Evolutionary conservation across 2,329 filamentous ascomycete species (phyloP), one percentile per base, ranked within the genome.

Genomic region (Diaporthe sp.): DNA sequence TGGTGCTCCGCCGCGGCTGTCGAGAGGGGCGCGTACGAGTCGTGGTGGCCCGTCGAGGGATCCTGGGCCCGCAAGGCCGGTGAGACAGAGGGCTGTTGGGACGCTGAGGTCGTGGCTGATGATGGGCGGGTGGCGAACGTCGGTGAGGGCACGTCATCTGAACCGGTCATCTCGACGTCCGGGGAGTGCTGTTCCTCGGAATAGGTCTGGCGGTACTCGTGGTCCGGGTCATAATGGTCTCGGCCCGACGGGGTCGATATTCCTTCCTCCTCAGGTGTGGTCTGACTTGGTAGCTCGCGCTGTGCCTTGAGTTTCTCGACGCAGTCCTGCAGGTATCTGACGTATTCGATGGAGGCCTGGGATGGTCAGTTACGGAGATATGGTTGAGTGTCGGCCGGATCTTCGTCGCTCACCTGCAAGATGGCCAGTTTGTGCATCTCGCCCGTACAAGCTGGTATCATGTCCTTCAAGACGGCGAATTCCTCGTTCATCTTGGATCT

Each of bases 401-500:
- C 19, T n/a, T 9, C 4, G 2, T 8, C 37, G 84, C 89, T 78
- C 83, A 97, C 96, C 91, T 98, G 95, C 70, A 98, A 86, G 79
- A 98, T 98, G 22, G 96, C 95, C 75, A 98, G 87, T 85, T 99
- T 99, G 84, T 98, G 97, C 97, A 98, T 98, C 81, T 98, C 96
- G 9, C 95, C 96, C n/a, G 91, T 92, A 84, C 97, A 98, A 2
- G 97, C 96, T 0, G 97, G 97, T 75, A 98, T 97, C 94, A 99
- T 95, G 80, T 93, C 91, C 85, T 98, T 98, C 78, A 98, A 86
- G 22, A 97, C 94, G 2, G 92, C 94, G 86, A 98, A 98, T 85
- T 98, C 97, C 83, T 98, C 96, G 80, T 99, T 98, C 96, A 98
- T 99, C 87, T 98, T 99, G 17, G 95, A 98, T 77, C 97, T 89